Conservation (phyloP, 2,329 filamentous ascomycete species). For the Aspergillus eucalypticola region DNA sequence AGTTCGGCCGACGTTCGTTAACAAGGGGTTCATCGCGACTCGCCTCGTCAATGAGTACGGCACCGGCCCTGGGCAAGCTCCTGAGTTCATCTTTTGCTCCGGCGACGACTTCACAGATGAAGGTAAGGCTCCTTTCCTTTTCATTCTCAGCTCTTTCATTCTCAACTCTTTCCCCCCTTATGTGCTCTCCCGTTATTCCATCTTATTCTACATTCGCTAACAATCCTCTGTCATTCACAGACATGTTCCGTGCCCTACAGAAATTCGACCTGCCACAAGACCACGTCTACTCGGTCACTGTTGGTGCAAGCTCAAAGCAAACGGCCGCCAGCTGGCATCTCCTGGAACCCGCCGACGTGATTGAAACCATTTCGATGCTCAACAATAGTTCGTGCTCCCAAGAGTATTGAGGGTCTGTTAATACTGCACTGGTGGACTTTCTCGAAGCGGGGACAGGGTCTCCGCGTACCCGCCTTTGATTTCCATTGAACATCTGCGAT, state of each 20-base stretch:
- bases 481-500: not conserved
- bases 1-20: slow-evolving; percentile 94
- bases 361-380: slow-evolving; percentile 63
- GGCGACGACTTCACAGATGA: slow-evolving; percentile 98
- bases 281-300: slow-evolving; percentile 85
- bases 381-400: slow-evolving; percentile 45
- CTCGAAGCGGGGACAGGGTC: not conserved
- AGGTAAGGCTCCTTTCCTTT: slow-evolving; percentile 58
- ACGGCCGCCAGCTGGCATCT: slow-evolving; percentile 90
- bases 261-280: slow-evolving; percentile 58
- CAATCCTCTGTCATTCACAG: slow-evolving; percentile 36
- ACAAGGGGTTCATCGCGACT: slow-evolving; percentile 95
- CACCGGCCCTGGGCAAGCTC: slow-evolving; percentile 53
- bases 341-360: slow-evolving; percentile 83
- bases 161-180: not conserved
- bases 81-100: slow-evolving; percentile 86
- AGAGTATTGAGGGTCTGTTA: slow-evolving; percentile 25
- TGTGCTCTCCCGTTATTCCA: not conserved
- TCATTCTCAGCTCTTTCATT: not conserved
- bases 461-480: not conserved
- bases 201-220: slow-evolving; percentile 3
- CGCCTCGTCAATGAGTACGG: slow-evolving; percentile 75
- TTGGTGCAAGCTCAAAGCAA: slow-evolving; percentile 88
- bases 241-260: slow-evolving; percentile 79
- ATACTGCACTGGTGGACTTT: not conserved